phyloP scores from a whole-genome alignment of 2,329 filamentous ascomycete genomes.

The Alternaria gansuensis region DNA sequence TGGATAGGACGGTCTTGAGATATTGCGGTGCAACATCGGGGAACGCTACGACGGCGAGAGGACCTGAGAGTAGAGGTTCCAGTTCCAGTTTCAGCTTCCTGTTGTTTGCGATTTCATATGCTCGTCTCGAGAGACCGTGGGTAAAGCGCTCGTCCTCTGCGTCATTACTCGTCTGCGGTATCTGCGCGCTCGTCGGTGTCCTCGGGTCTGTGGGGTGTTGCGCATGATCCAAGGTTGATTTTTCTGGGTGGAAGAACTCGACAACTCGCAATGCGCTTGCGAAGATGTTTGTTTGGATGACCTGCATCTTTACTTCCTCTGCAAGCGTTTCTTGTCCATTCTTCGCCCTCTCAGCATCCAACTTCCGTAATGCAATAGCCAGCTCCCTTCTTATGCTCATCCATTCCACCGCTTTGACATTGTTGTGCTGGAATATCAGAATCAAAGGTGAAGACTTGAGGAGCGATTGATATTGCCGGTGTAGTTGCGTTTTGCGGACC shows the following conservation, averaged over 20 bases:
- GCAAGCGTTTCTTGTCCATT: slow-evolving; percentile 60
- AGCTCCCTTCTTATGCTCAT: slow-evolving; percentile 75
- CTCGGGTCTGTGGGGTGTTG: slow-evolving; percentile 44
- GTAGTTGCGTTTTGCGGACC: slow-evolving; percentile 88
- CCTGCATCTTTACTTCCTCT: slow-evolving; percentile 76
- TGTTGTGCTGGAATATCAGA: slow-evolving; percentile 85
- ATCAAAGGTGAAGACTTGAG: slow-evolving; percentile 85
- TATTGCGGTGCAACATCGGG: slow-evolving; percentile 85
- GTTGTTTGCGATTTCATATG: slow-evolving; percentile 61
- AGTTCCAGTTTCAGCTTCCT: slow-evolving; percentile 68
- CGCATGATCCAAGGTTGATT: slow-evolving; percentile 30
- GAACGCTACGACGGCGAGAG: slow-evolving; percentile 80
- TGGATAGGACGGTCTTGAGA: slow-evolving; percentile 79
- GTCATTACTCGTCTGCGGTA: slow-evolving; percentile 43
- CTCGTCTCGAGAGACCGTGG: slow-evolving; percentile 67
- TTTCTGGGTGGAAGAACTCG: slow-evolving; percentile 72
- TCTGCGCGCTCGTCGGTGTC: slow-evolving; percentile 46
- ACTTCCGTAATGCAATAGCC: slow-evolving; percentile 65
- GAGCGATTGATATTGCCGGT: slow-evolving; percentile 85
- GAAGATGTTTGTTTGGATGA: slow-evolving; percentile 89
- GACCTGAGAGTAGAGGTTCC: slow-evolving; percentile 80
- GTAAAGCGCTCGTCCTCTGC: slow-evolving; percentile 63
- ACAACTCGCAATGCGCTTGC: slow-evolving; percentile 83
- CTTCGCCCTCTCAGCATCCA: slow-evolving; percentile 75
- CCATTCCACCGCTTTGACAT: slow-evolving; percentile 78